phyloP scores from a whole-genome alignment of 202 grass and related monocot genomes.

The Musa balbisiana region DNA sequence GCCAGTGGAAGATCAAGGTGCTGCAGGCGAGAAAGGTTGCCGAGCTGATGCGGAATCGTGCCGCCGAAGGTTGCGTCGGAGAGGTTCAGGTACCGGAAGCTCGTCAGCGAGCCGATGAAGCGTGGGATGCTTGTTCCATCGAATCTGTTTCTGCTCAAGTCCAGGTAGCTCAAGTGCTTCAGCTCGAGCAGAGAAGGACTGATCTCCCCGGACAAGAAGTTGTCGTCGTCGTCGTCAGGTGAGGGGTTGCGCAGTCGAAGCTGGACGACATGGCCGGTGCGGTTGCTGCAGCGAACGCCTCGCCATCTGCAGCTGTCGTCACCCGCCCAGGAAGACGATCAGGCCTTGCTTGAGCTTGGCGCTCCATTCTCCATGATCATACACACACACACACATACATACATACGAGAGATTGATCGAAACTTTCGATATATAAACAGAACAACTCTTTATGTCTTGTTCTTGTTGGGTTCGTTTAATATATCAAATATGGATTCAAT shows the following conservation, averaged over 20 bases:
- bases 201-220: not conserved
- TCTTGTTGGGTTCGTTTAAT: no score
- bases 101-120: not conserved
- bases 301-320: not conserved
- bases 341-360: not conserved
- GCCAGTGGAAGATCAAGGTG: not conserved
- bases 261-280: not conserved
- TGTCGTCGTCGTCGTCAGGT: no score
- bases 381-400: no score
- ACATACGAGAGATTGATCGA: no score
- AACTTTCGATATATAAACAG: no score
- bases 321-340: not conserved
- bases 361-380: no score
- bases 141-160: constrained; percentile 3
- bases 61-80: not conserved
- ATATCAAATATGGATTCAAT: no score
- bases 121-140: not conserved
- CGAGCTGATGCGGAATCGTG: not conserved
- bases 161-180: not conserved
- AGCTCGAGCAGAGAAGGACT: not conserved
- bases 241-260: not conserved
- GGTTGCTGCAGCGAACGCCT: not conserved
- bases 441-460: no score
- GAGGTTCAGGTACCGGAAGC: constrained; percentile 1
- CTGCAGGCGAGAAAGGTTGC: not conserved